Conservation (phyloP, 768 basidiomycete genomes). For the Tylopilus plumbeoviolaceoides region DNA sequence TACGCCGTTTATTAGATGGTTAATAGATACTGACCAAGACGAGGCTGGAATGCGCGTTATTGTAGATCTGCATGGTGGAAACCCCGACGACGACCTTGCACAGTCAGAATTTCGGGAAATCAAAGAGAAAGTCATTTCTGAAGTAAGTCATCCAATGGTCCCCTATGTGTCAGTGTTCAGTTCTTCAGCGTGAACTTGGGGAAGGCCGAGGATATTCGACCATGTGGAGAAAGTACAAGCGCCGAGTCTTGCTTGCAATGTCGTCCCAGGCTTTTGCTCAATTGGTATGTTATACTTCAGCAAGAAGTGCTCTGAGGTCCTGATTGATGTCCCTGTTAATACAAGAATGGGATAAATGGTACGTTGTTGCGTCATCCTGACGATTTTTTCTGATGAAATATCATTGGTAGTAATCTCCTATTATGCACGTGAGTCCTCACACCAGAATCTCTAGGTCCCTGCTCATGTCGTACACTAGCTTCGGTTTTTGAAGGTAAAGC, state of each 20-base stretch:
- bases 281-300: slow-evolving; percentile 50
- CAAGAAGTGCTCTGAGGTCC: background rate
- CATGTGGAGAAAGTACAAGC: slow-evolving; percentile 88
- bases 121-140: slow-evolving; percentile 70
- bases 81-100: slow-evolving; percentile 62
- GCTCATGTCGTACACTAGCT: slow-evolving; percentile 40
- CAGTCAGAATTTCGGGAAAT: slow-evolving; percentile 88
- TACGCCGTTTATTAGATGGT: slow-evolving; percentile 52
- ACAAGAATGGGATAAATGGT: slow-evolving; percentile 93
- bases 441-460: background rate
- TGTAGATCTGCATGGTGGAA: slow-evolving; percentile 83
- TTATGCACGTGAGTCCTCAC: slow-evolving; percentile 70
- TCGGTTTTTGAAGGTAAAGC: slow-evolving; percentile 84
- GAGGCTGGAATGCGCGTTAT: slow-evolving; percentile 81
- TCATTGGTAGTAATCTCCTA: slow-evolving; percentile 78
- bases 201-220: slow-evolving; percentile 70
- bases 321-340: slow-evolving; percentile 1
- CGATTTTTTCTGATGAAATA: slow-evolving; percentile 5
- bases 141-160: slow-evolving; percentile 40
- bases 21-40: slow-evolving; percentile 85
- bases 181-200: slow-evolving; percentile 61
- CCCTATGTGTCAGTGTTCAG: background rate
- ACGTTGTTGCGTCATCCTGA: slow-evolving; percentile 18
- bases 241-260: slow-evolving; percentile 89
- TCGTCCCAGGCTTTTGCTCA: slow-evolving; percentile 95